A percentile compares a stretch with the other conserved stretches of the same genome.
Evolutionary conservation across 73 alveolate species (phyloP).

Genomic region (Symbiodinium pilosum): DNA sequence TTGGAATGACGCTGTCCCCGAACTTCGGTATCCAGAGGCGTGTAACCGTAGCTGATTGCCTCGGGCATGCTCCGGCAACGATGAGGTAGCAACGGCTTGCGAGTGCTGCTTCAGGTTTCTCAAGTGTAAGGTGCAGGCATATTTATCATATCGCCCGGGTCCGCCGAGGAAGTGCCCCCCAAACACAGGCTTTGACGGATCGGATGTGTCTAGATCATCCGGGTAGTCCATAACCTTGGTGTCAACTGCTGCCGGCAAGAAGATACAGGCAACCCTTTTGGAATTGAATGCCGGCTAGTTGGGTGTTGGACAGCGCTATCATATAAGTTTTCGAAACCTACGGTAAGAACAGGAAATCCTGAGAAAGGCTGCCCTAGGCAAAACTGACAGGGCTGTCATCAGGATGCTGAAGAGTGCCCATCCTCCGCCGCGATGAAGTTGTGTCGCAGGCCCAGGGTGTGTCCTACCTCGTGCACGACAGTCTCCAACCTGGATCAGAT

Average conservation of each 20-base stretch:
- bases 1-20: slow-evolving; percentile 58
- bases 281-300: too few species aligned
- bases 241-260: too few species aligned
- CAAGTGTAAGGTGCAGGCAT: neutral
- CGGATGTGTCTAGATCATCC: slow-evolving; percentile 79
- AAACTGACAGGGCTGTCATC: too few species aligned
- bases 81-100: neutral
- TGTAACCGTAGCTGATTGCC: slow-evolving; percentile 89
- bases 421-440: slow-evolving; percentile 89
- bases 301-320: too few species aligned
- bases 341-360: too few species aligned
- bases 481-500: too few species aligned
- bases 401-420: slow-evolving; percentile 47
- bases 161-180: slow-evolving; percentile 82
- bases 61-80: neutral
- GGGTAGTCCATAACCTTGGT: slow-evolving; percentile 87
- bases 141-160: slow-evolving; percentile 75
- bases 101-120: neutral
- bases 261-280: too few species aligned
- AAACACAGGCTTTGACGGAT: slow-evolving; percentile 58
- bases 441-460: slow-evolving; percentile 92
- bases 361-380: too few species aligned
- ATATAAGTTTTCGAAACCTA: too few species aligned
- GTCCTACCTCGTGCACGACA: slow-evolving; percentile 90
- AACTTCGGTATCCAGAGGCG: slow-evolving; percentile 33